Evolutionary conservation across 208 protist species (phyloP).

Genomic region (Acanthamoeba healyi): DNA sequence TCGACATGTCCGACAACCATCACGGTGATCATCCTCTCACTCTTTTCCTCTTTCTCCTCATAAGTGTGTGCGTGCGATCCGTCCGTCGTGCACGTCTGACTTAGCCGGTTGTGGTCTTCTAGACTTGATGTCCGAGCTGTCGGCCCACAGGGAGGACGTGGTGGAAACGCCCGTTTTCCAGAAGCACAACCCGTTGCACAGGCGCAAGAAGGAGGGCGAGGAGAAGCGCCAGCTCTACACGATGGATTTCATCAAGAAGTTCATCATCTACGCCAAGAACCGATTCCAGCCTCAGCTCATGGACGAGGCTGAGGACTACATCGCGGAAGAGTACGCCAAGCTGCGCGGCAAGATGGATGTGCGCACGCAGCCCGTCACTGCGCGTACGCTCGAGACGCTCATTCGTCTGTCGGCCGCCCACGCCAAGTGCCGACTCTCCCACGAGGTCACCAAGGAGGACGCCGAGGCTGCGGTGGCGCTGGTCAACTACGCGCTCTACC

Average conservation of each 20-base stretch:
- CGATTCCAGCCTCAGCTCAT: conserved; percentile 74
- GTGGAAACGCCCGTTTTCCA: conserved; percentile 79
- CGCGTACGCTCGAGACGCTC: conserved; percentile 83
- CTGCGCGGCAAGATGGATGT: conserved; percentile 78
- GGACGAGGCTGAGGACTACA: conserved; percentile 74
- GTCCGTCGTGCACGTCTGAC: too few relatives aligned
- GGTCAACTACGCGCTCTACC: conserved; percentile 62
- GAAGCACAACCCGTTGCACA: conserved; percentile 37
- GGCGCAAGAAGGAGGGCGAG: neutral
- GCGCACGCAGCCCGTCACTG: conserved; percentile 82
- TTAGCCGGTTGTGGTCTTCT: too few relatives aligned
- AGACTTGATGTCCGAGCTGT: conserved; percentile 66
- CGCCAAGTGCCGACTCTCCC: conserved; percentile 90
- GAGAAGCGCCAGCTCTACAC: conserved; percentile 91
- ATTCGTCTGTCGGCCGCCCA: conserved; percentile 84
- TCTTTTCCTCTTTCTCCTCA: too few relatives aligned
- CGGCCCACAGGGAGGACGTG: neutral
- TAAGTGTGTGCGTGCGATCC: too few relatives aligned
- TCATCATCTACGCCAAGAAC: conserved; percentile 94
- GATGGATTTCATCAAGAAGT: conserved; percentile 97
- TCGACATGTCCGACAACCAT: conserved; percentile 16
- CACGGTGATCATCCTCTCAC: neutral
- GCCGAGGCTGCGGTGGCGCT: conserved; percentile 37
- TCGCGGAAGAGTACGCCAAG: conserved; percentile 74
- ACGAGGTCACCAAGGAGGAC: conserved; percentile 87